phyloP scores from a whole-genome alignment of 2,329 filamentous ascomycete species.

The Fusarium sp. region DNA sequence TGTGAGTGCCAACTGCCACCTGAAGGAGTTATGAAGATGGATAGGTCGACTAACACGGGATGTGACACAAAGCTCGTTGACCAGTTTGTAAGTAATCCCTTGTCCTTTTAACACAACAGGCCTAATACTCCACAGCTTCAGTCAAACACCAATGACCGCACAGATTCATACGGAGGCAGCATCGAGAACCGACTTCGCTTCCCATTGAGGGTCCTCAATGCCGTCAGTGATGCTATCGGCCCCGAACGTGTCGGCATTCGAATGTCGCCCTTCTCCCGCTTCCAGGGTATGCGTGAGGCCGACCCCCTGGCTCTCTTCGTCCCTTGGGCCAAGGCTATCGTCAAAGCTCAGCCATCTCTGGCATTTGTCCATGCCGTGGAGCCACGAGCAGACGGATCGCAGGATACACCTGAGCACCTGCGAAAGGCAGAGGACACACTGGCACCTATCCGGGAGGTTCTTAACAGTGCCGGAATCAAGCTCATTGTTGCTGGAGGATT shows the following conservation, averaged over 20 bases:
- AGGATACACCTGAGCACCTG: slow-evolving; percentile 45
- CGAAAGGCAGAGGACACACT: slow-evolving; percentile 50
- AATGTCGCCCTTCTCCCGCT: slow-evolving; percentile 69
- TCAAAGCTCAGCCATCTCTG: slow-evolving; percentile 65
- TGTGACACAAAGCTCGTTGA: slow-evolving; percentile 53
- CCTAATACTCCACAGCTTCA: slow-evolving; percentile 44
- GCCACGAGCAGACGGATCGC: slow-evolving; percentile 60
- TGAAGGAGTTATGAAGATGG: background rate
- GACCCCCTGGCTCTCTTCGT: slow-evolving; percentile 60
- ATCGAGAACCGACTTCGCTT: slow-evolving; percentile 66
- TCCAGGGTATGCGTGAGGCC: slow-evolving; percentile 73
- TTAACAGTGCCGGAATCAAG: slow-evolving; percentile 39
- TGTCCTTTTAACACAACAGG: accelerated
- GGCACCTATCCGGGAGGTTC: slow-evolving; percentile 48
- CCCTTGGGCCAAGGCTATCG: slow-evolving; percentile 69
- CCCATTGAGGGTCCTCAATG: slow-evolving; percentile 60
- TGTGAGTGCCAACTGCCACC: slow-evolving; percentile 46
- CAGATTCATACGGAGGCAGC: slow-evolving; percentile 64
- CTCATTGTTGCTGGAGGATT: slow-evolving; percentile 53
- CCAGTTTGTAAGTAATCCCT: slow-evolving; percentile 61
- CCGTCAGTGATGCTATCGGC: slow-evolving; percentile 59
- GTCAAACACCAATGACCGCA: slow-evolving; percentile 61
- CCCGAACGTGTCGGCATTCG: slow-evolving; percentile 66
- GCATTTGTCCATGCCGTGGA: slow-evolving; percentile 74
- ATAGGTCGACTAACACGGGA: slow-evolving; percentile 1